Conservation (phyloP, 164 flowering plant species). For the Magnolia sinica region DNA sequence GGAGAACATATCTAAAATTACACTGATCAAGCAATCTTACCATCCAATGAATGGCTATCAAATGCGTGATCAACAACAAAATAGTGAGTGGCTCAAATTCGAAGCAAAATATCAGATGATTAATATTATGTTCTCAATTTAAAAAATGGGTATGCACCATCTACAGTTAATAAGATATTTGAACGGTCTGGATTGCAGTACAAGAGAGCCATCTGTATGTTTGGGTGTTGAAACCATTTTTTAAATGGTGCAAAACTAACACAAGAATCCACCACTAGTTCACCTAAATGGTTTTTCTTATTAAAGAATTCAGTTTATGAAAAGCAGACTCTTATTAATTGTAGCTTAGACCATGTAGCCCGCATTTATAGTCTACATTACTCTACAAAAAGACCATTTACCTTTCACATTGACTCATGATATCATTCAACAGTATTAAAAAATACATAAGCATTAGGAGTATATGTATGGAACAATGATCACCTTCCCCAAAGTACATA, state of each 20-base stretch:
- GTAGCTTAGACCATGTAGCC: slow-evolving; percentile 5
- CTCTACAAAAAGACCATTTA: neutral
- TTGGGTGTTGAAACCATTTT: neutral
- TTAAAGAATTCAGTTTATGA: slow-evolving; percentile 3
- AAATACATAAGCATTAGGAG: neutral
- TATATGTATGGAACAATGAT: neutral
- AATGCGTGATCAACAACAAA: neutral
- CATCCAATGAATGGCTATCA: neutral
- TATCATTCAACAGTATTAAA: neutral
- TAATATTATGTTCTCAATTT: no score
- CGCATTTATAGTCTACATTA: slow-evolving; percentile 1
- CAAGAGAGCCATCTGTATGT: no score
- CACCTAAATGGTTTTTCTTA: neutral
- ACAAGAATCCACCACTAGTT: neutral
- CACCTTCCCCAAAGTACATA: neutral
- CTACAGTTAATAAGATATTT: no score
- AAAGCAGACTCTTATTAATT: neutral
- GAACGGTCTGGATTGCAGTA: no score
- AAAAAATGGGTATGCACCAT: no score
- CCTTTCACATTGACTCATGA: neutral
- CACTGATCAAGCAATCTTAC: neutral
- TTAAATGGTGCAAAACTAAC: neutral
- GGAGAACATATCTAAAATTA: neutral
- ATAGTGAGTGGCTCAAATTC: no score
- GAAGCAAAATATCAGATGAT: no score